Evolutionary conservation across 2,329 filamentous ascomycete species (phyloP).

Genomic region (Hymenotorrendiella dingleyae): DNA sequence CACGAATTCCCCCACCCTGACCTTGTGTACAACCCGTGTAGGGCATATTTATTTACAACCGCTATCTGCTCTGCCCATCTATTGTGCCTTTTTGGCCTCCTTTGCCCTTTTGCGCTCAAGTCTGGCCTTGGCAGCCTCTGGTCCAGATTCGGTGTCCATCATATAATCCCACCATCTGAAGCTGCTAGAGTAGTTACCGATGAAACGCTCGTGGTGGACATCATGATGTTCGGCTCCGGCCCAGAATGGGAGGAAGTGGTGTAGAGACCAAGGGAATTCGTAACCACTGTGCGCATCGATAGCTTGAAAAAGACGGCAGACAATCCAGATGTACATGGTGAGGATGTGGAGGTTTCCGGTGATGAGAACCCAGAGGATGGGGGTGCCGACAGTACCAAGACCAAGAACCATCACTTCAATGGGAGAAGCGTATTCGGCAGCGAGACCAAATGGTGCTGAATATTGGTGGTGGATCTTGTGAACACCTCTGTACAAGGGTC

Average conservation of each 20-base stretch:
- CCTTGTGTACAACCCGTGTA: conserved; percentile 1
- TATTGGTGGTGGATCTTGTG: conserved; percentile 99
- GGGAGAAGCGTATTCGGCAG: conserved; percentile 94
- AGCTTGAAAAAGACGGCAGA: conserved; percentile 88
- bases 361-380: conserved; percentile 76
- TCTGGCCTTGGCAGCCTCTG: conserved; percentile 78
- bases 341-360: conserved; percentile 87
- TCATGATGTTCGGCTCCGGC: conserved; percentile 96
- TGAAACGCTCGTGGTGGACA: conserved; percentile 95
- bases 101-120: conserved; percentile 68
- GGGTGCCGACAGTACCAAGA: conserved; percentile 74
- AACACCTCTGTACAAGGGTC: conserved; percentile 89
- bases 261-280: conserved; percentile 95
- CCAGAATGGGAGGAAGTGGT: conserved; percentile 96
- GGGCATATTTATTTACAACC: conserved; percentile 13
- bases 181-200: conserved; percentile 95
- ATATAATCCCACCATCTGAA: conserved; percentile 99
- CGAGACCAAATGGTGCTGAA: conserved; percentile 92
- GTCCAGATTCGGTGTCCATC: conserved; percentile 87
- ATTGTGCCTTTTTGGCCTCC: conserved; percentile 53
- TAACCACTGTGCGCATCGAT: conserved; percentile 97
- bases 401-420: conserved; percentile 96
- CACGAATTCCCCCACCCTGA: background rate
- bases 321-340: conserved; percentile 98
- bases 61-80: conserved; percentile 6